phyloP scores from a whole-genome alignment of 345 rosid genomes.

The Litchi chinensis region DNA sequence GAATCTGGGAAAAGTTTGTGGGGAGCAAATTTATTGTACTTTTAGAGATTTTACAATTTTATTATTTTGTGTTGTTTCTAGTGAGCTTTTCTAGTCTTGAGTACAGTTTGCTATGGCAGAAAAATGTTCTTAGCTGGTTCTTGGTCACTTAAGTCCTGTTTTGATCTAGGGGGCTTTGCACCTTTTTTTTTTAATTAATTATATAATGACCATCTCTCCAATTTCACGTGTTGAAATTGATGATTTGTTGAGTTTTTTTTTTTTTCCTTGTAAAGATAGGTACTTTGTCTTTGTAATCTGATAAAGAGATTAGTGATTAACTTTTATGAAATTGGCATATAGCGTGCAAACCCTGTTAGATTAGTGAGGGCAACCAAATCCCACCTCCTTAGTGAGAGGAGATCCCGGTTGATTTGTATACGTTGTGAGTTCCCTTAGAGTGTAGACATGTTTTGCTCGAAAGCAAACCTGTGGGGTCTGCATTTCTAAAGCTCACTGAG shows the following conservation, averaged over 20 bases:
- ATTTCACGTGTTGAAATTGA: slow-evolving; percentile 3
- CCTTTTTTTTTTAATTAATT: not conserved
- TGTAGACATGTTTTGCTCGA: too few relatives aligned
- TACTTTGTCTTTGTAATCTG: not conserved
- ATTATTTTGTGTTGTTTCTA: not conserved
- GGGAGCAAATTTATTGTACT: slow-evolving; percentile 3
- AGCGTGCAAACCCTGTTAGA: not conserved
- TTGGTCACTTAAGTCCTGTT: not conserved
- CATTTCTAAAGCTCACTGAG: not conserved
- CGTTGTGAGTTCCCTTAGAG: not conserved
- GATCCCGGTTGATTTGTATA: not conserved
- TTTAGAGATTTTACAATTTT: slow-evolving; percentile 14
- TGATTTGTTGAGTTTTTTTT: not conserved
- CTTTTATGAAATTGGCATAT: not conserved
- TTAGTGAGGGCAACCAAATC: not conserved
- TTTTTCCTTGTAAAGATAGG: not conserved
- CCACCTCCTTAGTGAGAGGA: not conserved
- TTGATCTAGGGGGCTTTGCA: not conserved
- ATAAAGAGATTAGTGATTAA: not conserved
- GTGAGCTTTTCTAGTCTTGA: not conserved
- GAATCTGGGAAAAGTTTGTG: slow-evolving; percentile 19
- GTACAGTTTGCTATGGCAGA: slow-evolving; percentile 2
- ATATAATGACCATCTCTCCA: not conserved
- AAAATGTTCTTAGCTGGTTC: slow-evolving; percentile 7
- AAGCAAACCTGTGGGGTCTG: too few relatives aligned